Evolutionary conservation across 306 rosid species (phyloP).

Genomic region (Vigna nakashimae): DNA sequence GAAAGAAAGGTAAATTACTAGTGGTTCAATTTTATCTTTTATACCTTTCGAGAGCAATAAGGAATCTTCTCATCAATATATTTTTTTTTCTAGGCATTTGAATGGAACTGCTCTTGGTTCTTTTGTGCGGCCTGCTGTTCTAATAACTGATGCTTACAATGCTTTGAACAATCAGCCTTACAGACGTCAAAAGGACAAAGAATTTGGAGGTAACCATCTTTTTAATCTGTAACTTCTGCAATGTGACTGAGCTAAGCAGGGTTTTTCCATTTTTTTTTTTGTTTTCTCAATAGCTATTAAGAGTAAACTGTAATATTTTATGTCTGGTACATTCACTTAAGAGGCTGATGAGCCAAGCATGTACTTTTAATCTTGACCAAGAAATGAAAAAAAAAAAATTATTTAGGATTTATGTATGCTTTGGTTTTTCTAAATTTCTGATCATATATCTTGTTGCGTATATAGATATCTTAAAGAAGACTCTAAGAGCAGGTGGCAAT

Average conservation of each 20-base stretch:
- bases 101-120: constrained; percentile 89
- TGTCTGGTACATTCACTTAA: background rate
- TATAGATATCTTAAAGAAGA: constrained; percentile 82
- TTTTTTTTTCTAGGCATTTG: constrained; percentile 79
- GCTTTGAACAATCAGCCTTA: constrained; percentile 97
- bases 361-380: background rate
- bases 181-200: constrained; percentile 91
- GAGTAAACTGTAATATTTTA: background rate
- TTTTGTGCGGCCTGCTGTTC: constrained; percentile 92
- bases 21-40: constrained; percentile 20
- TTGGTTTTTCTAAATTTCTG: constrained; percentile 49
- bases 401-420: constrained; percentile 12
- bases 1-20: constrained; percentile 71
- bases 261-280: constrained; percentile 2
- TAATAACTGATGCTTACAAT: constrained; percentile 97
- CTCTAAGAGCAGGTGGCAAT: constrained; percentile 85
- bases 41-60: constrained; percentile 10
- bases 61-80: constrained; percentile 50
- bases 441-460: constrained; percentile 36
- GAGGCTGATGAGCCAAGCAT: constrained; percentile 26
- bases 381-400: constrained; percentile 36
- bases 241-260: constrained; percentile 29
- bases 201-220: constrained; percentile 80
- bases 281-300: constrained; percentile 13
- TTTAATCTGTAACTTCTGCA: constrained; percentile 26